A percentile compares a stretch with the other conserved stretches of the same genome.
Conservation (phyloP, 495 filamentous ascomycete species). For the Trichoderma gamsii region DNA sequence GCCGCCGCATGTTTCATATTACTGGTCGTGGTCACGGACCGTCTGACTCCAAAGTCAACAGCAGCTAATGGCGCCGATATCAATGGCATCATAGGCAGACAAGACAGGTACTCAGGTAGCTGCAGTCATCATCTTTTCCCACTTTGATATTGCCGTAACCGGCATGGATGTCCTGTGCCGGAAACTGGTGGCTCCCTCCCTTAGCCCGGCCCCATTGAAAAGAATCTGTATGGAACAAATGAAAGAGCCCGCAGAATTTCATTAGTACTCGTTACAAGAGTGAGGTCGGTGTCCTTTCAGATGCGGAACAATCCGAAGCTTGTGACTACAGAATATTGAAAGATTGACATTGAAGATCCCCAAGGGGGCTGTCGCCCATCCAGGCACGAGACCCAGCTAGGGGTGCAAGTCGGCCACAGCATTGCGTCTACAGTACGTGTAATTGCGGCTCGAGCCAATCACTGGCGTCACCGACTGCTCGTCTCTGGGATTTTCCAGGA, state of each 20-base stretch:
- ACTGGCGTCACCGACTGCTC: background rate
- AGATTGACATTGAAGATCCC: background rate
- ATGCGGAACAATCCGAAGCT: background rate
- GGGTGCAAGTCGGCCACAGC: background rate
- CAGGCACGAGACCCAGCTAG: background rate
- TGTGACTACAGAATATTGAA: background rate
- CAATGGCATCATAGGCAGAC: background rate
- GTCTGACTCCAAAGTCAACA: too few relatives aligned
- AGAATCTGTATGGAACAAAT: slow-evolving; percentile 4
- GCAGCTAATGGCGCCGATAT: background rate
- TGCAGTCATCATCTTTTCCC: background rate
- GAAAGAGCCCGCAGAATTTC: background rate
- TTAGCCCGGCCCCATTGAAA: background rate
- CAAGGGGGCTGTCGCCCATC: background rate
- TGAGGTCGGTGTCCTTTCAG: too few relatives aligned
- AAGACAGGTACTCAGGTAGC: background rate
- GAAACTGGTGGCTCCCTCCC: background rate
- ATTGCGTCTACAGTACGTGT: background rate
- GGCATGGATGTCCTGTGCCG: background rate
- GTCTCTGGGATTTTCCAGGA: slow-evolving; percentile 9
- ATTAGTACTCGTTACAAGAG: background rate
- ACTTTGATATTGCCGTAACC: background rate
- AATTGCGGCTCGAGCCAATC: background rate
- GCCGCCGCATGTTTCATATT: too few relatives aligned
- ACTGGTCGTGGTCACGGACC: too few relatives aligned